Evolutionary conservation across 495 filamentous ascomycete species (phyloP), one percentile per base, ranked within the genome.

Genomic region (Cryomyces minteri): DNA sequence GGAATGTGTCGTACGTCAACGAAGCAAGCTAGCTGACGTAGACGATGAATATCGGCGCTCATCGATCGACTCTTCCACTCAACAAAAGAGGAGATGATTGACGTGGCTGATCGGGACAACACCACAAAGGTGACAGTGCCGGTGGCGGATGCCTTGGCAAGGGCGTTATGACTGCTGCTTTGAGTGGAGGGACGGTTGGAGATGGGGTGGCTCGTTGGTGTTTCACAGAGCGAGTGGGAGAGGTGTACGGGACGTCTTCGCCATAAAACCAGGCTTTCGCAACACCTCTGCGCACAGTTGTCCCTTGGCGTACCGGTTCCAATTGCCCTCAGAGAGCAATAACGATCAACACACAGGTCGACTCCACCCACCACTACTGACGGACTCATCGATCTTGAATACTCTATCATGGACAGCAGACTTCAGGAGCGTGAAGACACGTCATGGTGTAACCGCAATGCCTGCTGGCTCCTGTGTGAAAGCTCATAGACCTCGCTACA

Each of bases 51-150:
- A 48, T 54, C 52, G 56, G 58, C 60, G 60, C 53, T 61, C 54
- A 53, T 54, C 57, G 42, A 58, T 56, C 49, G 50, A 56, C 42
- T 33, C 48, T 39, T 51, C 39, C 47, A 45, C 2, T 48, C 39
- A 48, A 49, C 53, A 41, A 49, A 52, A 36, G 45, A 41, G 47
- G 55, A 55, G 70, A 70, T 70, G 68, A 80, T 74, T 87, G 69
- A 86, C 80, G 73, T 75, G 76, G 72, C 71, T 72, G 79, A 73
- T 74, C 76, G 50, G 34, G 60, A 58, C 55, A 67, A 72, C 59
- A 46, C 42, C 37, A 60, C 54, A 59, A 62, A 36, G 70, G 53
- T 48, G 55, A 53, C 53, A 43, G 18, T 51, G 52, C 47, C 50
- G 39, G 9, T 33, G 50, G 48, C 40, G 25, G 39, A 47, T 43